Base-by-base conservation (phyloP, 257 asterid genomes). In the Cruciata laevipes region DNA sequence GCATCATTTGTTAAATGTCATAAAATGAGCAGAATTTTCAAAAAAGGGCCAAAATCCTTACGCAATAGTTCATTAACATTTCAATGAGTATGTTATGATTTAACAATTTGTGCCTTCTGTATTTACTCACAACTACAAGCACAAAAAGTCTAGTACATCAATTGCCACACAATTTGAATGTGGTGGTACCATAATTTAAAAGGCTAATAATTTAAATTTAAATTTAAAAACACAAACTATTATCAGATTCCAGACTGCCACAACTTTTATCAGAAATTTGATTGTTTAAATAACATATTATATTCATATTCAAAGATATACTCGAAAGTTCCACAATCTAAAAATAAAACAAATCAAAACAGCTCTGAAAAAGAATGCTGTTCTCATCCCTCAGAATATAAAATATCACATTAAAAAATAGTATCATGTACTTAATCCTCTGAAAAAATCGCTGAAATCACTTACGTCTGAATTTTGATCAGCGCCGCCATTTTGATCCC, bases 381-480 rank as follows among this genome's bases (percentile, higher is more conserved):
- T n/a, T n/a, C n/a, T n/a, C n/a, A 3, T 13, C n/a, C n/a, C 17
- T 11, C 31, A 67, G 20, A 47, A 38, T 30, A 13, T 3, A 66
- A 33, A 51, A 7, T 18, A 11, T 5, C 14, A 66, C 18, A 52
- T 30, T 25, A 55, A 17, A 33, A 73, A 65, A 47, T 35, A 23
- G 55, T 52, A 64, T 37, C 1, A 13, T 63, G 70, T 73, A 73
- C 97, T 85, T 78, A 88, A 96, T 65, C 76, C 75, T 73, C 59
- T 42, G 63, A 90, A 90, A 60, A 90, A 68, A 76, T 81, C 87
- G 65, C 83, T 68, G 60, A 86, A 87, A 52, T 90, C 74, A 8
- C 30, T 27, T 2, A n/a, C 0, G 60, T 21, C 60, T 53, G 80
- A 81, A 76, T 75, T 84, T 44, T 89, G 89, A 57, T 90, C 95